phyloP scores from a whole-genome alignment of 148 eudicot species.

The Talinum fruticosum region DNA sequence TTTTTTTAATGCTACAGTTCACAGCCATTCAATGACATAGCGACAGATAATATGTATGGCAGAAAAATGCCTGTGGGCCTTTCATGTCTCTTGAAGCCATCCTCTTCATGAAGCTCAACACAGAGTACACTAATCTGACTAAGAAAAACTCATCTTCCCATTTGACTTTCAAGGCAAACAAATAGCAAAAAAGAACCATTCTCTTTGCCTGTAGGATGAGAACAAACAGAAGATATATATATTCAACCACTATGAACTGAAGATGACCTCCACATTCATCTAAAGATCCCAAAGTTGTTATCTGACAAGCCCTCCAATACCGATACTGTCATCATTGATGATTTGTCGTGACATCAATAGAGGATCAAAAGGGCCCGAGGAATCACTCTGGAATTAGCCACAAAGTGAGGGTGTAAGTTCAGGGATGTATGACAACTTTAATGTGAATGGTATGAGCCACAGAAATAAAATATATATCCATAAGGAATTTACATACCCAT shows the following conservation, averaged over 20 bases:
- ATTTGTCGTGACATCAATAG: conserved; percentile 30
- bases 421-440: not conserved
- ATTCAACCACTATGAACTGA: conserved; percentile 4
- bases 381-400: conserved; percentile 48
- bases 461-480: not conserved
- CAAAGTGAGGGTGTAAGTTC: not conserved
- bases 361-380: conserved; percentile 61
- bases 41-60: conserved; percentile 8
- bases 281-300: conserved; percentile 21
- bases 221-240: not conserved
- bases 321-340: conserved; percentile 35
- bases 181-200: not conserved
- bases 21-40: not conserved
- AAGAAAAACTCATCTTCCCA: not conserved
- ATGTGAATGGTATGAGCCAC: not conserved
- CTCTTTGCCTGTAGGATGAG: not conserved
- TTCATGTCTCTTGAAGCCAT: conserved; percentile 1
- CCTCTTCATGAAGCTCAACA: not conserved
- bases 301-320: conserved; percentile 35
- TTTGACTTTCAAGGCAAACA: not conserved
- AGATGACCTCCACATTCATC: conserved; percentile 12
- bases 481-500: conserved; percentile 39
- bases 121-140: not conserved
- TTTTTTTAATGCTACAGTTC: not conserved
- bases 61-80: conserved; percentile 17